Conservation (phyloP, 352 stramenopile genomes). For the Pythium aristosporum region DNA sequence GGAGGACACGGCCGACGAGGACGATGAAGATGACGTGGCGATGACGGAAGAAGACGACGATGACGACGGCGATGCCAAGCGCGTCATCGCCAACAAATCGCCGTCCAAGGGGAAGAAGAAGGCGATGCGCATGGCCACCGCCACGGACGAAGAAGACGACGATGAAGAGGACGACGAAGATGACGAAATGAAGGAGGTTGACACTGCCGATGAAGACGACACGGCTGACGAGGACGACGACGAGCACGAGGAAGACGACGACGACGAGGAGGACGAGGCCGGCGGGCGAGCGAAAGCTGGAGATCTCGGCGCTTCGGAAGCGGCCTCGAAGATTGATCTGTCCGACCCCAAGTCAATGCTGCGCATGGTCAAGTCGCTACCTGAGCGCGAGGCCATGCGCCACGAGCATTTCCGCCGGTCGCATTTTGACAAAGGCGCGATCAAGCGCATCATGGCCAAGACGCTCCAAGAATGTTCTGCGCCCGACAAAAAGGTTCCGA, state of each 20-base stretch:
- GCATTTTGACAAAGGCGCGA: slow-evolving; percentile 79
- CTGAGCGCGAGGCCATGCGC: slow-evolving; percentile 58
- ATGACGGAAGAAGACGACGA: slow-evolving; percentile 60
- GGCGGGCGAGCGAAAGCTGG: slow-evolving; percentile 9
- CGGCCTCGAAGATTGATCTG: slow-evolving; percentile 37
- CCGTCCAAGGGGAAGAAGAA: slow-evolving; percentile 30
- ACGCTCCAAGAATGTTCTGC: slow-evolving; percentile 66
- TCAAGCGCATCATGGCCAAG: slow-evolving; percentile 83
- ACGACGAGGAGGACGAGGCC: slow-evolving; percentile 26
- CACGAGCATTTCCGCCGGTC: slow-evolving; percentile 84
- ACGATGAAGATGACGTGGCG: slow-evolving; percentile 40
- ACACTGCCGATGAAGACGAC: slow-evolving; percentile 36
- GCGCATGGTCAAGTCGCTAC: slow-evolving; percentile 65
- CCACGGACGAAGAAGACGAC: slow-evolving; percentile 31
- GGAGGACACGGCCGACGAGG: slow-evolving; percentile 37
- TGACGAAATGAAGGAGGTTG: slow-evolving; percentile 43
- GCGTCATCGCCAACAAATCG: slow-evolving; percentile 6
- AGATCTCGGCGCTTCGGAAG: background rate
- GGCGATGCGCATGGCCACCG: slow-evolving; percentile 20
- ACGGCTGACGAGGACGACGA: slow-evolving; percentile 29
- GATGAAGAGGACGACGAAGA: slow-evolving; percentile 36
- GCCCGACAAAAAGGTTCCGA: slow-evolving; percentile 50
- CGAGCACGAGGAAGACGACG: slow-evolving; percentile 36
- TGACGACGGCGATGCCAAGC: slow-evolving; percentile 19
- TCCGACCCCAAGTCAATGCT: slow-evolving; percentile 73